phyloP scores from a whole-genome alignment of 768 basidiomycete species.

The Mycena vulgaris region DNA sequence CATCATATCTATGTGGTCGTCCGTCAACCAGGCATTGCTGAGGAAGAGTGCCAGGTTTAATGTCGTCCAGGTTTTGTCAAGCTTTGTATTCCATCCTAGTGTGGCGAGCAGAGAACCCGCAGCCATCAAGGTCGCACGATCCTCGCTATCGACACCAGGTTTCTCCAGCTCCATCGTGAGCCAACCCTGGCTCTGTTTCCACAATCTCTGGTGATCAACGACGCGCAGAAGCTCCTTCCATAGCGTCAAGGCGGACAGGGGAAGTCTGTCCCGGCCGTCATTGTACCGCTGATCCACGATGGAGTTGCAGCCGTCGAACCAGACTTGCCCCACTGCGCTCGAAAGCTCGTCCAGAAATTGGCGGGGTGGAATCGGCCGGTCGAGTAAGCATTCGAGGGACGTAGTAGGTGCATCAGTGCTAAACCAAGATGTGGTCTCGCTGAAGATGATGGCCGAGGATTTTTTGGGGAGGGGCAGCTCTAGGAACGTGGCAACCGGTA shows the following conservation, averaged over 20 bases:
- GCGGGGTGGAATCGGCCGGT: not conserved
- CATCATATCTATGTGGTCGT: constrained; percentile 16
- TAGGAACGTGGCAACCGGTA: not conserved
- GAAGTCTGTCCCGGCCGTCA: not conserved
- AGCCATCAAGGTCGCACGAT: not conserved
- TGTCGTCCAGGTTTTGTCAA: not conserved
- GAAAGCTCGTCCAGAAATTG: not conserved
- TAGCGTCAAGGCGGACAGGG: not conserved
- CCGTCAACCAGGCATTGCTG: not conserved
- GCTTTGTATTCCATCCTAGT: constrained; percentile 9
- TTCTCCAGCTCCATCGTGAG: not conserved
- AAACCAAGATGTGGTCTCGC: not conserved
- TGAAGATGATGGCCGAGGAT: not conserved
- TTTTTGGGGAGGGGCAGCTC: not conserved
- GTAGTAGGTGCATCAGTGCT: not conserved
- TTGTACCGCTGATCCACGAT: not conserved
- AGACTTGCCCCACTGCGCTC: not conserved
- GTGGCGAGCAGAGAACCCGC: not conserved
- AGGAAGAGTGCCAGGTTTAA: not conserved
- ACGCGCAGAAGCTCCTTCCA: not conserved
- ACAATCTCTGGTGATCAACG: not conserved
- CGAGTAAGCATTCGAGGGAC: not conserved
- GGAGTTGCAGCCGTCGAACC: constrained; percentile 11
- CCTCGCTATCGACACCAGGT: not conserved
- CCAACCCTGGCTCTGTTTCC: not conserved